A percentile compares a stretch with the other conserved stretches of the same genome.
phyloP scores from a whole-genome alignment of 1,284 basidiomycete species.

The Coniferiporia sulphurascens region DNA sequence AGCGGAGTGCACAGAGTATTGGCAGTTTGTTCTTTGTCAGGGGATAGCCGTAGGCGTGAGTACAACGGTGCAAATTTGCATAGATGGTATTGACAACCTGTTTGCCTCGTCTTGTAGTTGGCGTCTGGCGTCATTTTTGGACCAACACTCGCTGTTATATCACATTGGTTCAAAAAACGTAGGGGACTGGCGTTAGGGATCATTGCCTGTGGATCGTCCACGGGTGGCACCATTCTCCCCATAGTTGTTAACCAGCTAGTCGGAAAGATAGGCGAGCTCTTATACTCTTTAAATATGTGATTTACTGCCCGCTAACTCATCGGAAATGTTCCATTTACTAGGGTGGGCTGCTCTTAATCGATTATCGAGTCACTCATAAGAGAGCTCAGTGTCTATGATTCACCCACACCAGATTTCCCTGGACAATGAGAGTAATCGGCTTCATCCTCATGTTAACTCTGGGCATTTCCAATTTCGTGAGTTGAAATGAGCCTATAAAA shows the following conservation, averaged over 20 bases:
- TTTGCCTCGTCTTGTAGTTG: slow-evolving; percentile 25
- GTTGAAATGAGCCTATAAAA: neutral
- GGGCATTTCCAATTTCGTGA: slow-evolving; percentile 24
- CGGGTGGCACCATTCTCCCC: slow-evolving; percentile 47
- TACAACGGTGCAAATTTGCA: slow-evolving; percentile 21
- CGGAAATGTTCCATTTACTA: neutral
- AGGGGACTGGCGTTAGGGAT: slow-evolving; percentile 40
- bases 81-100: slow-evolving; percentile 8
- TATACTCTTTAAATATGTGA: neutral
- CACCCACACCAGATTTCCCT: slow-evolving; percentile 22
- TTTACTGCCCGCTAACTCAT: neutral
- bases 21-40: slow-evolving; percentile 56
- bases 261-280: slow-evolving; percentile 38
- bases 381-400: neutral
- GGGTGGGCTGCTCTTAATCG: neutral
- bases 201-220: slow-evolving; percentile 37
- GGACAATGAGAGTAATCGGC: slow-evolving; percentile 28
- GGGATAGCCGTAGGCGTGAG: slow-evolving; percentile 46
- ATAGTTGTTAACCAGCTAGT: slow-evolving; percentile 42
- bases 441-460: slow-evolving; percentile 26
- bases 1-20: slow-evolving; percentile 51
- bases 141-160: slow-evolving; percentile 41
- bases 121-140: slow-evolving; percentile 45
- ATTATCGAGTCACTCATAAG: neutral
- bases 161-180: slow-evolving; percentile 47